phyloP scores from a whole-genome alignment of 1,284 basidiomycete genomes.

The Meripilus lineatus region DNA sequence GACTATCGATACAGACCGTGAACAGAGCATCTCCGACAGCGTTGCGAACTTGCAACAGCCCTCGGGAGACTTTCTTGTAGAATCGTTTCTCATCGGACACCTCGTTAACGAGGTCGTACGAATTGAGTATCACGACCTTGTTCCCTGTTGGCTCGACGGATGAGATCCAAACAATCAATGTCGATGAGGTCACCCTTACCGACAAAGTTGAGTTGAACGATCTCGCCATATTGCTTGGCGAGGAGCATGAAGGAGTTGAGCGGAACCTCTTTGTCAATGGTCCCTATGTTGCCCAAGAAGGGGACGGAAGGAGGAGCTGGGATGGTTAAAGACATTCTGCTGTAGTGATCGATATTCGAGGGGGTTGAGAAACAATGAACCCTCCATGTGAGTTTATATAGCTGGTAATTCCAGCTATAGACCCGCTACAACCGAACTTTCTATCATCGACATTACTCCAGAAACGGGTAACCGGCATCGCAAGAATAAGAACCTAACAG shows the following conservation, averaged over 20 bases:
- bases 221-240: constrained; percentile 41
- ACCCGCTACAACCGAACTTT: too few species aligned
- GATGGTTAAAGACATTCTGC: constrained; percentile 26
- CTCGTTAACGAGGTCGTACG: constrained; percentile 35
- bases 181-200: constrained; percentile 22
- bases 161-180: not conserved
- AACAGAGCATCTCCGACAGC: constrained; percentile 42
- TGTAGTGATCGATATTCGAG: too few species aligned
- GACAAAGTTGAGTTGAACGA: constrained; percentile 36
- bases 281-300: constrained; percentile 39
- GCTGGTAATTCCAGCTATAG: too few species aligned
- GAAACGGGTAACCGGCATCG: too few species aligned
- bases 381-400: too few species aligned
- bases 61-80: constrained; percentile 31
- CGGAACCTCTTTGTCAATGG: constrained; percentile 36
- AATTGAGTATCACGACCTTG: constrained; percentile 29
- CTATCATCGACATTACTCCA: too few species aligned
- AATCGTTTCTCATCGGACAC: constrained; percentile 42
- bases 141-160: constrained; percentile 19
- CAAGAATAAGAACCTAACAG: too few species aligned
- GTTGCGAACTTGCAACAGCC: constrained; percentile 34
- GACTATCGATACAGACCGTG: constrained; percentile 30
- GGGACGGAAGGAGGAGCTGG: constrained; percentile 38
- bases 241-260: constrained; percentile 34
- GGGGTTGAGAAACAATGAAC: too few species aligned